Evolutionary conservation across 306 rosid species (phyloP).

Genomic region (Phaseolus lunatus): DNA sequence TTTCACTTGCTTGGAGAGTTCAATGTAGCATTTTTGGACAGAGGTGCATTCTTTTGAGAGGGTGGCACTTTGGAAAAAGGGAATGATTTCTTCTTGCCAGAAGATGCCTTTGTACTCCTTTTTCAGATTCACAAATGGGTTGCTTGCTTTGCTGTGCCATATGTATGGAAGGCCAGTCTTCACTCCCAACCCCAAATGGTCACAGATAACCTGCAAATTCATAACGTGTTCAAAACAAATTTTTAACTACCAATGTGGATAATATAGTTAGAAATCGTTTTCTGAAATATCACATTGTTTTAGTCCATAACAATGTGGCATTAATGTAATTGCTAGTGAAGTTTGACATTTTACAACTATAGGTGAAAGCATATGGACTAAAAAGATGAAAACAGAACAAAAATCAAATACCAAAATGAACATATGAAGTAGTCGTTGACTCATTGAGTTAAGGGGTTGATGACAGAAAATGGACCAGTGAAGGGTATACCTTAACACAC

Average conservation of each 20-base stretch:
- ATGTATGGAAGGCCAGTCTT: slow-evolving; percentile 94
- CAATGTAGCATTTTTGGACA: slow-evolving; percentile 81
- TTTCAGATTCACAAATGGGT: slow-evolving; percentile 86
- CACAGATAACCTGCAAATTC: slow-evolving; percentile 74
- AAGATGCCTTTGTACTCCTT: slow-evolving; percentile 91
- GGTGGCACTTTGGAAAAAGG: slow-evolving; percentile 73
- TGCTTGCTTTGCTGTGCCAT: slow-evolving; percentile 99
- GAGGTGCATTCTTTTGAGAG: slow-evolving; percentile 75
- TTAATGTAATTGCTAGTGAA: background rate
- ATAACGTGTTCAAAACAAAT: background rate
- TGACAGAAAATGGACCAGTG: background rate
- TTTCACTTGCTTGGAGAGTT: slow-evolving; percentile 86
- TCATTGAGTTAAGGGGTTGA: background rate
- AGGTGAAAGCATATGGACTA: background rate
- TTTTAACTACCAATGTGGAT: no score
- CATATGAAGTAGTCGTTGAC: background rate
- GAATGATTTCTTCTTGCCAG: slow-evolving; percentile 93
- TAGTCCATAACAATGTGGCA: background rate
- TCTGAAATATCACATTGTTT: no score
- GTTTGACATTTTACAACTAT: background rate
- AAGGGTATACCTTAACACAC: slow-evolving; percentile 77
- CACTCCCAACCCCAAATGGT: slow-evolving; percentile 81
- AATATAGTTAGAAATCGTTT: no score
- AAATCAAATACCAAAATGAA: background rate
- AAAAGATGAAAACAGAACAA: background rate